Evolutionary conservation across 805 yeast genomes (phyloP), one percentile per base, ranked within the genome.

Genomic region (Spathaspora gorwiae): DNA sequence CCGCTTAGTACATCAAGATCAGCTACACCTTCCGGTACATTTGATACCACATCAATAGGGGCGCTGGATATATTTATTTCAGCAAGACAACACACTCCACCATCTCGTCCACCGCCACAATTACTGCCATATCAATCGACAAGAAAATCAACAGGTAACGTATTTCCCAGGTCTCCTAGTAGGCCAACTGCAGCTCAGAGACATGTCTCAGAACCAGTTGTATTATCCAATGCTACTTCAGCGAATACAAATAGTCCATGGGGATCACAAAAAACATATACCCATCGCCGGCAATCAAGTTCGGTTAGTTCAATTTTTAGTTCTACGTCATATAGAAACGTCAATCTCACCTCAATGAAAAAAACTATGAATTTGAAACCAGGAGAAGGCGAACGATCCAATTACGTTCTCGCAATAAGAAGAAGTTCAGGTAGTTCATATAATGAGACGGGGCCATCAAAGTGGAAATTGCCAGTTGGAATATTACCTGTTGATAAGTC

Each of bases 401-500:
- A 58, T n/a, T 80, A 80, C 53, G 79, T 80, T 26, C 64, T 66
- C 35, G 52, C 66, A 14, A 53, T 77, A 40, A 58, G 80, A 37
- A 55, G 66, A 39, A 69, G 61, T 48, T 66, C 77, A 6, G 77
- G 79, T 4, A 75, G 80, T 0, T 66, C 85, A 11, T 73, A 64
- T 52, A 70, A 76, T 45, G 75, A 76, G 42, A 61, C 70, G 1
- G 66, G 72, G 2, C 78, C 82, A 0, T 66, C 67, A 0, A 62
- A 65, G 40, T 70, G 77, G 77, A 74, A 72, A 35, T 60, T 79
- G 27, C 84, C 84, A 0, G 68, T 73, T n/a, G 83, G 81, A 7
- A 78, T 79, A 14, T 56, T 75, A 36, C 80, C 81, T 15, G 59
- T 68, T 19, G 76, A 73, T 48, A 64, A 50, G 60, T 50, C 50